Percentiles rank a stretch among this genome's conserved stretches.
phyloP scores from a whole-genome alignment of 176 grass and related monocot species.

The Rhynchospora pubera region DNA sequence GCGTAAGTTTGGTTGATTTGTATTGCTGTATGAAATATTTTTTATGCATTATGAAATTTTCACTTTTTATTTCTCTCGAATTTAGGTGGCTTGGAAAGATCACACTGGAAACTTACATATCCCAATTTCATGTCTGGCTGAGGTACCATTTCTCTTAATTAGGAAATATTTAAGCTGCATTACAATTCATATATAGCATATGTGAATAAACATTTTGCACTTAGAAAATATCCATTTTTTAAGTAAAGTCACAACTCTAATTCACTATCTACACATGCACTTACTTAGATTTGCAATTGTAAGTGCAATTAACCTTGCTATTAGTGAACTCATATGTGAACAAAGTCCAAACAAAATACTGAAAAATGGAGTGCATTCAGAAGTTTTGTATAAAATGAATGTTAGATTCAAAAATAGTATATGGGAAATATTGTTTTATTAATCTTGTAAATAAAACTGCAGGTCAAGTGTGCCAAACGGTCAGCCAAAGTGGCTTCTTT shows the following conservation, averaged over 20 bases:
- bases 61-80: background rate
- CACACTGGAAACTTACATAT: constrained; percentile 41
- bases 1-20: constrained; percentile 27
- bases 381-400: background rate
- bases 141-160: constrained; percentile 23
- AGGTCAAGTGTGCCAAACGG: constrained; percentile 37
- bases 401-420: background rate
- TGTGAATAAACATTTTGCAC: background rate
- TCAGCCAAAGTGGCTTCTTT: constrained; percentile 41
- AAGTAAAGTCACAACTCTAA: background rate
- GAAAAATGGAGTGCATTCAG: background rate
- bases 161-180: background rate
- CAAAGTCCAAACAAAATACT: background rate
- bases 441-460: background rate
- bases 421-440: background rate
- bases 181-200: background rate
- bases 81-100: constrained; percentile 37
- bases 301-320: background rate
- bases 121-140: constrained; percentile 37
- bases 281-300: background rate
- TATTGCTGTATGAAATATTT: background rate
- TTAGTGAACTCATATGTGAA: background rate
- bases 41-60: background rate
- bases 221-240: background rate
- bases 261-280: background rate